Percentiles rank a stretch among this genome's conserved stretches.
These are phyloP conservation scores for Coemansia sp. DNA, from an alignment of 192 early-diverging fungal genomes.

Conservation along the genomic window DNA sequence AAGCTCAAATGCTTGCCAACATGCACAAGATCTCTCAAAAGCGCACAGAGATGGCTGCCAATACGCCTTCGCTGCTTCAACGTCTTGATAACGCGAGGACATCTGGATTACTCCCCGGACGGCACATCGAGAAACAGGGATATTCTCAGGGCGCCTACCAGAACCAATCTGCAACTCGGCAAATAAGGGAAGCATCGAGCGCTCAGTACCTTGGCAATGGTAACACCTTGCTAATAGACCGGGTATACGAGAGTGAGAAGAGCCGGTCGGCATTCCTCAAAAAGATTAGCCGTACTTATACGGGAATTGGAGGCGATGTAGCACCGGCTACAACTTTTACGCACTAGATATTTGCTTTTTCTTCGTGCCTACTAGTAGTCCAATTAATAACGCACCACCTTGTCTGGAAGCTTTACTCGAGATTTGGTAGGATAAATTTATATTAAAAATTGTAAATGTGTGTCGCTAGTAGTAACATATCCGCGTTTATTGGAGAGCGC, in stretches of 20 bases:
- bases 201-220: slow-evolving; percentile 48
- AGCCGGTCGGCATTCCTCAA: slow-evolving; percentile 39
- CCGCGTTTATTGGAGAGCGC: slow-evolving; percentile 33
- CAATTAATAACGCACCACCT: neutral
- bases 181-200: slow-evolving; percentile 24
- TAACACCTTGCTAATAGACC: slow-evolving; percentile 51
- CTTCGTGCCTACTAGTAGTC: neutral
- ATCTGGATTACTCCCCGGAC: slow-evolving; percentile 32
- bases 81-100: slow-evolving; percentile 42
- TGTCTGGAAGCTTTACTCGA: neutral
- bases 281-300: slow-evolving; percentile 45
- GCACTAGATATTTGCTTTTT: slow-evolving; percentile 13
- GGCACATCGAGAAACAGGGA: slow-evolving; percentile 27
- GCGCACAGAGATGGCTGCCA: slow-evolving; percentile 43
- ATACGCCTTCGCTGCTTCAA: slow-evolving; percentile 48
- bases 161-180: slow-evolving; percentile 20
- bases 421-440: neutral
- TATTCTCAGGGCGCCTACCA: slow-evolving; percentile 53
- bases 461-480: neutral
- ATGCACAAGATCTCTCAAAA: slow-evolving; percentile 25
- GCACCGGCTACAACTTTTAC: slow-evolving; percentile 41
- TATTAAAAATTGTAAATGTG: neutral
- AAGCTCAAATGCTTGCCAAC: slow-evolving; percentile 14
- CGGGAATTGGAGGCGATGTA: slow-evolving; percentile 41
- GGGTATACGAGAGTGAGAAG: slow-evolving; percentile 46